phyloP scores from a whole-genome alignment of 2,329 filamentous ascomycete species.

The Colletotrichum zoysiae region DNA sequence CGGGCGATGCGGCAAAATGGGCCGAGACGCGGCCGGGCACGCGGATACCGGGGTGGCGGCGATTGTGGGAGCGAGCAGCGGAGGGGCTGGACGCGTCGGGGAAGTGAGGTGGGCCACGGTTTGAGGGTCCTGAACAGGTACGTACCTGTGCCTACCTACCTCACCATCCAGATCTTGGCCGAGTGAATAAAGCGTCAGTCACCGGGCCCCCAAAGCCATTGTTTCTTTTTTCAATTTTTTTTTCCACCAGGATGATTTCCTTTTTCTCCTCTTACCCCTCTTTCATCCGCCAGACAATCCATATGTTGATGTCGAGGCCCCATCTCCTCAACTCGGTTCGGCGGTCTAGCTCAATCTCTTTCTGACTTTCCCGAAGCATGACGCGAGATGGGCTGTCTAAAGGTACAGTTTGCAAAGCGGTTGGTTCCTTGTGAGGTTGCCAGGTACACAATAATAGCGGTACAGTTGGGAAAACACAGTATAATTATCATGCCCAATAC shows the following conservation, averaged over 20 bases:
- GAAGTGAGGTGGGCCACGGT: slow-evolving; percentile 5
- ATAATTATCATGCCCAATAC: no score
- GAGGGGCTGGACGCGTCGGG: not conserved
- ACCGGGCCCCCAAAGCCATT: not conserved
- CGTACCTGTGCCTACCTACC: not conserved
- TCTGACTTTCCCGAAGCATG: not conserved
- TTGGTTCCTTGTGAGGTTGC: no score
- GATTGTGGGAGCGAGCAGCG: not conserved
- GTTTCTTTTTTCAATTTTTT: slow-evolving; percentile 10
- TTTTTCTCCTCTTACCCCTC: not conserved
- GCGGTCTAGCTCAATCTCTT: not conserved
- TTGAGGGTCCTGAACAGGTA: not conserved
- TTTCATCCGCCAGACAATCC: not conserved
- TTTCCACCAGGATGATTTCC: not conserved
- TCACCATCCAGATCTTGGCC: not conserved
- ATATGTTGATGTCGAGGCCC: not conserved
- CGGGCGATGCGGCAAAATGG: not conserved
- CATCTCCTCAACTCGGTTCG: not conserved
- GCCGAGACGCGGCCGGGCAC: slow-evolving; percentile 14
- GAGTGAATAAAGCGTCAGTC: not conserved
- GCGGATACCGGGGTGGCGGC: slow-evolving; percentile 8
- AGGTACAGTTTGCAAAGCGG: no score
- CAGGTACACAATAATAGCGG: no score
- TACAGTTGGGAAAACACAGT: no score
- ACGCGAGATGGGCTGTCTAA: no score